These are phyloP conservation scores for Solanum chaucha DNA, from an alignment of 257 asterid species.

Conservation along the genomic window DNA sequence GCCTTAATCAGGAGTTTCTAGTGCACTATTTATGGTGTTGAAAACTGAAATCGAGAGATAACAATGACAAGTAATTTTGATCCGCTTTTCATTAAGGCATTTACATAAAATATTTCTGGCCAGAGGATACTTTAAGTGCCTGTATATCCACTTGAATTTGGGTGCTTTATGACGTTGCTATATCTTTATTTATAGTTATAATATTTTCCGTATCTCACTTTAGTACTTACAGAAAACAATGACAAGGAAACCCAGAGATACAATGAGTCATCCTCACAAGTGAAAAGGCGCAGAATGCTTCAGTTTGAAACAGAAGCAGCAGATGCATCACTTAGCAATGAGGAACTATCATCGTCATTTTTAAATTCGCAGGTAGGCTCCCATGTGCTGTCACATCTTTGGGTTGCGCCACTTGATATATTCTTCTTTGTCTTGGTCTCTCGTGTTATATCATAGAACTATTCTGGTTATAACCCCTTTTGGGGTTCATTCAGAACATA, in stretches of 20 bases:
- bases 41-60: background rate
- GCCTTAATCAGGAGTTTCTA: background rate
- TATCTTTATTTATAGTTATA: background rate
- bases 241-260: conserved; percentile 33
- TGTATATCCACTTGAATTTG: background rate
- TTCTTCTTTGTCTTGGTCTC: background rate
- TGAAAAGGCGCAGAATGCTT: conserved; percentile 77
- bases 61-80: background rate
- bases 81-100: background rate
- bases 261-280: conserved; percentile 47
- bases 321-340: conserved; percentile 35
- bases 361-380: conserved; percentile 58
- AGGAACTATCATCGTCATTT: conserved; percentile 29
- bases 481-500: background rate
- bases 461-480: background rate
- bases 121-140: background rate
- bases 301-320: conserved; percentile 59
- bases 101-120: background rate
- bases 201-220: background rate
- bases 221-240: conserved; percentile 33
- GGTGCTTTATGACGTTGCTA: background rate
- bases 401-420: background rate
- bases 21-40: background rate
- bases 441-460: background rate
- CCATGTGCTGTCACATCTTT: background rate